Evolutionary conservation across 352 stramenopile genomes (phyloP).

Genomic region (Globisporangium okanoganense): DNA sequence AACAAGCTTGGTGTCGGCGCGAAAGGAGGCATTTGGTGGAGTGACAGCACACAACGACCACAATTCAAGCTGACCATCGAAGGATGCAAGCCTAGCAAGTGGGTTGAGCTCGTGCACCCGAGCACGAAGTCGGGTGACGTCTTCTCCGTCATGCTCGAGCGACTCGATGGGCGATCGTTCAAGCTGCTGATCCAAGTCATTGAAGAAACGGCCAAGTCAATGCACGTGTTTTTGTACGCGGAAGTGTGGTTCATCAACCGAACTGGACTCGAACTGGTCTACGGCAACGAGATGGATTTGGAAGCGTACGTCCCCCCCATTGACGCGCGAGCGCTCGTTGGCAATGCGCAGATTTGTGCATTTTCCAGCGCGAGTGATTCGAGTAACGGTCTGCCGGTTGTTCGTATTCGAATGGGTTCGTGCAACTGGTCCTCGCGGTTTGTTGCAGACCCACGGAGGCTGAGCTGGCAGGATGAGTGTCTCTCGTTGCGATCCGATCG

Average conservation of each 20-base stretch:
- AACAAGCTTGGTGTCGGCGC: slow-evolving; percentile 49
- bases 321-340: slow-evolving; percentile 56
- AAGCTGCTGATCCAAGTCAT: slow-evolving; percentile 66
- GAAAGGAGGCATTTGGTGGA: slow-evolving; percentile 80
- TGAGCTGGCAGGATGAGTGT: slow-evolving; percentile 86
- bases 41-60: slow-evolving; percentile 49
- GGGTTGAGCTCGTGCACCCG: slow-evolving; percentile 55
- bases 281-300: slow-evolving; percentile 57
- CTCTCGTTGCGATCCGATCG: slow-evolving; percentile 42
- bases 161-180: slow-evolving; percentile 57
- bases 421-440: slow-evolving; percentile 74
- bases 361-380: slow-evolving; percentile 46
- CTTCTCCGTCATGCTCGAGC: slow-evolving; percentile 56
- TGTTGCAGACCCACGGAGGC: slow-evolving; percentile 54
- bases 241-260: slow-evolving; percentile 84
- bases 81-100: slow-evolving; percentile 61
- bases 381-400: slow-evolving; percentile 24
- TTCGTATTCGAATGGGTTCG: slow-evolving; percentile 52
- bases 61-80: slow-evolving; percentile 66
- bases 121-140: slow-evolving; percentile 44
- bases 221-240: slow-evolving; percentile 52
- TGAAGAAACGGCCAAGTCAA: slow-evolving; percentile 34
- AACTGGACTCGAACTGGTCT: slow-evolving; percentile 69
- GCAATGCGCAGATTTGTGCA: slow-evolving; percentile 68
- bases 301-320: slow-evolving; percentile 59